These are phyloP conservation scores for Glycine soja DNA, from an alignment of 306 rosid genomes.

Conservation along the genomic window DNA sequence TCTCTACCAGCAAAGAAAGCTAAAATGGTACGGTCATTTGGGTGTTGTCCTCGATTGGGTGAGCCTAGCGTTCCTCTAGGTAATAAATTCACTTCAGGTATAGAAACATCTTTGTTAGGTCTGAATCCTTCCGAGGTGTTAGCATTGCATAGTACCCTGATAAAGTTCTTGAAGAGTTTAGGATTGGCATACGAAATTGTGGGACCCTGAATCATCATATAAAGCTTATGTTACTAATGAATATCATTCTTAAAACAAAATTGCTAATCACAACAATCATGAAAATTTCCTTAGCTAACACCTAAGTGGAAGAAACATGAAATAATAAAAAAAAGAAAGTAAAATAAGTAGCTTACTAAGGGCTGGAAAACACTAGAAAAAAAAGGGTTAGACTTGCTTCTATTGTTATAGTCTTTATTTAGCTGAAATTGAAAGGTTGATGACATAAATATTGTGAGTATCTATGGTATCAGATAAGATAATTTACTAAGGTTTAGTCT, in stretches of 20 bases:
- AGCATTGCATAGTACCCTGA: constrained; percentile 69
- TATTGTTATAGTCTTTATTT: too few species aligned
- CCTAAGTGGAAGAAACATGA: too few species aligned
- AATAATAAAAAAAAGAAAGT: too few species aligned
- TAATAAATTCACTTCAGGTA: constrained; percentile 63
- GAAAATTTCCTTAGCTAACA: not conserved
- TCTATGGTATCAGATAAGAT: too few species aligned
- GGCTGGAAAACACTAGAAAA: too few species aligned
- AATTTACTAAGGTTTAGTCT: too few species aligned
- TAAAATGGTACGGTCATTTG: constrained; percentile 52
- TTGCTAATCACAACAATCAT: not conserved
- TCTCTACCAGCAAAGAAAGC: constrained; percentile 71
- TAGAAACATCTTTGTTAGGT: not conserved
- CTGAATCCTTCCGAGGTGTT: constrained; percentile 62
- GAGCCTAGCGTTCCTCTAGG: constrained; percentile 57
- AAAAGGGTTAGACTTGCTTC: too few species aligned
- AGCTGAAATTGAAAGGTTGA: too few species aligned
- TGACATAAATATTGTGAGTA: too few species aligned
- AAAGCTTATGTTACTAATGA: not conserved
- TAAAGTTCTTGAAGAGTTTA: constrained; percentile 55
- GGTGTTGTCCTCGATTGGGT: constrained; percentile 36
- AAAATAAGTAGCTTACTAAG: too few species aligned
- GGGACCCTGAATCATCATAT: constrained; percentile 57
- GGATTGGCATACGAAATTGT: constrained; percentile 56
- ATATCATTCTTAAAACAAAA: not conserved